Conservation (phyloP, 176 grass and related monocot genomes). For the Eremochloa ophiuroides region DNA sequence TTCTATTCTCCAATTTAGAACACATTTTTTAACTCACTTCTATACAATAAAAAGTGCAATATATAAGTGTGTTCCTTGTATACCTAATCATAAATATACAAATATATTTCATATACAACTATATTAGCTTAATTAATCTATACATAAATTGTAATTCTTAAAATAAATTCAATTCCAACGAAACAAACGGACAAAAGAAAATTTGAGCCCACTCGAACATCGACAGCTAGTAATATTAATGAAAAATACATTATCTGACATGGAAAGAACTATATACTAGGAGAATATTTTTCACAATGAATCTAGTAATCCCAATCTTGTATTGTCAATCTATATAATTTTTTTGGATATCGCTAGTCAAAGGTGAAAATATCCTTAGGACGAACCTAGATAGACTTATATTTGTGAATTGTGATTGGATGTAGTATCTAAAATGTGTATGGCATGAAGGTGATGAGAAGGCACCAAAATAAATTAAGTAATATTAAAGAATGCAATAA, state of each 20-base stretch:
- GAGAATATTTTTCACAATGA: not conserved
- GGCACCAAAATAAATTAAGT: not conserved
- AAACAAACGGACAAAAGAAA: no score
- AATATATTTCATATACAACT: no score
- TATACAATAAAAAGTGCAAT: no score
- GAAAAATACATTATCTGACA: not conserved
- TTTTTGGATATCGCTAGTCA: not conserved
- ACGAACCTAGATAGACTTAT: not conserved
- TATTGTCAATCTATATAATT: not conserved
- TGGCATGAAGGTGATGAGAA: slow-evolving; percentile 1
- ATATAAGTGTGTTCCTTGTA: no score
- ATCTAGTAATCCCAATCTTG: not conserved
- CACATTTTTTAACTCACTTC: no score
- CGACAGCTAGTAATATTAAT: not conserved
- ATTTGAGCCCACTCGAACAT: not conserved
- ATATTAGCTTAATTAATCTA: no score
- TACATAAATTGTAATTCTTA: no score
- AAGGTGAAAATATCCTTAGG: not conserved
- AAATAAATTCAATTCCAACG: no score
- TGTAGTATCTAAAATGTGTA: not conserved
- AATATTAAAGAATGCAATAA: not conserved
- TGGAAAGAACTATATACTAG: not conserved
- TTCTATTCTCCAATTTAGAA: no score
- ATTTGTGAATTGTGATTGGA: not conserved
- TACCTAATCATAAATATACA: no score